These are phyloP conservation scores for Poa annua DNA, from an alignment of 176 grass and related monocot species.

Conservation along the genomic window DNA sequence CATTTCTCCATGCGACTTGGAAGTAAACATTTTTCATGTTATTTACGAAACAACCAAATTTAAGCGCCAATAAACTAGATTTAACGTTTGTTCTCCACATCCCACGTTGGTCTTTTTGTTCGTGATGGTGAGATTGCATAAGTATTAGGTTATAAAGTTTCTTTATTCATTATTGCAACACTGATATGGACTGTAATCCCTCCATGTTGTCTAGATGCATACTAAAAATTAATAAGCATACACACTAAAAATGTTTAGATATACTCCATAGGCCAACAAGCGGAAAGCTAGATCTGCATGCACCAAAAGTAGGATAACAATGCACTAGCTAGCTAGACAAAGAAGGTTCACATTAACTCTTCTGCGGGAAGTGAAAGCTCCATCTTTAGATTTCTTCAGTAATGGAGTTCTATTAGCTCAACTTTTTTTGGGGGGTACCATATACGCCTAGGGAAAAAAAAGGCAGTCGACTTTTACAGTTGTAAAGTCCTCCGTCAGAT, in stretches of 20 bases:
- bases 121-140: background rate
- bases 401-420: background rate
- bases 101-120: background rate
- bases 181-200: background rate
- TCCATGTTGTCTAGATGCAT: too few relatives aligned
- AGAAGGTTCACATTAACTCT: too few relatives aligned
- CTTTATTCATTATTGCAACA: constrained; percentile 10
- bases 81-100: background rate
- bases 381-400: constrained; percentile 10
- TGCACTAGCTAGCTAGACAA: too few relatives aligned
- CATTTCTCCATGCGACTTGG: background rate
- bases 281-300: too few relatives aligned
- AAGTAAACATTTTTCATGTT: background rate
- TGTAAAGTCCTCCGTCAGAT: constrained; percentile 23
- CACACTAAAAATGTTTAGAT: too few relatives aligned
- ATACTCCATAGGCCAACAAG: too few relatives aligned
- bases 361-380: background rate
- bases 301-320: too few relatives aligned
- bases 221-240: too few relatives aligned
- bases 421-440: background rate
- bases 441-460: constrained; percentile 27
- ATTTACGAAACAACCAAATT: too few relatives aligned
- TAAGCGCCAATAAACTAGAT: background rate
- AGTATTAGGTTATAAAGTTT: background rate
- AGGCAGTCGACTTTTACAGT: background rate